Evolutionary conservation across 1,284 basidiomycete genomes (phyloP).

Genomic region (Dichomitus squalens): DNA sequence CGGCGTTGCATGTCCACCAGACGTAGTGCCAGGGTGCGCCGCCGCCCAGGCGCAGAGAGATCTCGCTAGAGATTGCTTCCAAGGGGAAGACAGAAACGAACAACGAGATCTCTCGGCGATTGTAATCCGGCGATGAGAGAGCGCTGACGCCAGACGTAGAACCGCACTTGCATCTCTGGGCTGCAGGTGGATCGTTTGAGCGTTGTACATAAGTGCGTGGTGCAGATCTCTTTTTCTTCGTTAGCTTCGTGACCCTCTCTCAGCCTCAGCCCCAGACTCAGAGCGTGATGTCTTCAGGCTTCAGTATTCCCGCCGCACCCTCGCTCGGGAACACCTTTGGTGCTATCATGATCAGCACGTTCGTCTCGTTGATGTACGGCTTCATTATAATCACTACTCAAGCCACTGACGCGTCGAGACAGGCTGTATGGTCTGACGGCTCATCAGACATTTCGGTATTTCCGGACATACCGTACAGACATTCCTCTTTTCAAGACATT

Average conservation of each 20-base stretch:
- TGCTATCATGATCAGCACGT: constrained; percentile 1
- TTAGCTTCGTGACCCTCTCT: not conserved
- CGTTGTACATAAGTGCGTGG: not conserved
- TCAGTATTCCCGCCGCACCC: not conserved
- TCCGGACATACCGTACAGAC: not conserved
- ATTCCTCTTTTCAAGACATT: not conserved
- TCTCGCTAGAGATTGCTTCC: not conserved
- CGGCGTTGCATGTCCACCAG: not conserved
- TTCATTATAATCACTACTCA: not conserved
- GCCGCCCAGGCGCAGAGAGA: not conserved
- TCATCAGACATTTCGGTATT: constrained; percentile 3
- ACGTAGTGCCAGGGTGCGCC: not conserved
- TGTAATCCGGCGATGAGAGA: not conserved
- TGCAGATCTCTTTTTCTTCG: not conserved
- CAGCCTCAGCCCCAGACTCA: not conserved
- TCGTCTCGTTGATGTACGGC: not conserved
- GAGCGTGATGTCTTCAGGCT: not conserved
- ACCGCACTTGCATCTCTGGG: too few species aligned
- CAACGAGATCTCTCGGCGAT: not conserved
- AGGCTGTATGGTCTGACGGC: constrained; percentile 1
- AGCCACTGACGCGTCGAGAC: not conserved
- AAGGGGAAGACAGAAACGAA: not conserved
- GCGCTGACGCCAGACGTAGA: not conserved
- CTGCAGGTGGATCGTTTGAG: not conserved
- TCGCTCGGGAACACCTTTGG: not conserved